Base-by-base conservation (phyloP, 768 basidiomycete genomes). In the Strobilomyces confusus region DNA sequence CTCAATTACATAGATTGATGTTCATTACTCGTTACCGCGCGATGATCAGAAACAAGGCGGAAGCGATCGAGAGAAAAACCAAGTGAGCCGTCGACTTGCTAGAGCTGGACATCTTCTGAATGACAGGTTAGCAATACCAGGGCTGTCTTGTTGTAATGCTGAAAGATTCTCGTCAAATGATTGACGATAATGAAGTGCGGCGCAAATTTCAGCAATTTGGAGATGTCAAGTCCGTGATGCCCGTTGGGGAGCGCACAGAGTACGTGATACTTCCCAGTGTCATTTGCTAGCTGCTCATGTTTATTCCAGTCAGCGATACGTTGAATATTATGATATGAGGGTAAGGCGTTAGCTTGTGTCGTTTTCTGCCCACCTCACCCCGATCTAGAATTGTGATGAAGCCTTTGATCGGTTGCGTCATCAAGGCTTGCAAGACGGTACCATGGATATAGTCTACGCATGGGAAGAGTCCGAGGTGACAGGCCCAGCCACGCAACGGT, bases 21-120 rank as follows among this genome's bases (percentile, higher is more conserved):
- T 99, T 1, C 97, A 99, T 69, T 99, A 94, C 74, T 95, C 93
- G 25, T 74, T 98, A 26, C 97, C 97, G 12, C 85, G 91, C 57
- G 91, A 90, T 61, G 91, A 97, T 51, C 83, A 89, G 57, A 71
- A 80, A 78, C 63, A 81, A 80, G 50, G 83, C 78, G 57, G 63
- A 29, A 51, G 78, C 7, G 68, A 69, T 1, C 63, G 86, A 44
- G 93, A 95, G 48, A 94, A 87, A 70, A 92, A 90, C 67, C 92
- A 95, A 72, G 92, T 87, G 57, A 64, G 70, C 67, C 58, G 17
- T 19, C n/a, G 9, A 22, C 17, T 32, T 36, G 9, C 20, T 1
- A 17, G 44, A 15, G 8, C 14, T 2, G 4, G 20, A 48, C n/a
- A 20, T 19, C 13, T 12, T 48, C 44, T 71, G 34, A 68, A 54